phyloP scores from a whole-genome alignment of 768 basidiomycete species.

The Xerocomellus chrysenteron region DNA sequence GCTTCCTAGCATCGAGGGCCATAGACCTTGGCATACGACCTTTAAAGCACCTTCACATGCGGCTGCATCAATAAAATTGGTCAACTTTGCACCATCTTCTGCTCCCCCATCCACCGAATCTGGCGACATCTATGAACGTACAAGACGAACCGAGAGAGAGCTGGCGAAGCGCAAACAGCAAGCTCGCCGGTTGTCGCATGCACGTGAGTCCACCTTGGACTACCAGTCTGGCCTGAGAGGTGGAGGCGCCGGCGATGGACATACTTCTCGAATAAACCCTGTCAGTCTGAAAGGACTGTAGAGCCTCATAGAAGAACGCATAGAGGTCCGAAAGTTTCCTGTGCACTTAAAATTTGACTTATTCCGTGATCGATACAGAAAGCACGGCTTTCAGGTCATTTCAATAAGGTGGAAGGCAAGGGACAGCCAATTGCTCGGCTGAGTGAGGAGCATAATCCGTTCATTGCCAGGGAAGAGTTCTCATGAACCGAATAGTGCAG shows the following conservation, averaged over 20 bases:
- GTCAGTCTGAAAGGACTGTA: constrained; percentile 72
- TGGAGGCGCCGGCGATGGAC: not conserved
- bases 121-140: constrained; percentile 37
- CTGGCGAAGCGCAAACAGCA: constrained; percentile 49
- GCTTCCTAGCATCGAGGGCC: constrained; percentile 53
- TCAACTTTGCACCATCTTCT: constrained; percentile 38
- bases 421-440: constrained; percentile 48
- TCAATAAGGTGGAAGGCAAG: constrained; percentile 69
- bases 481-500: constrained; percentile 85
- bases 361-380: constrained; percentile 39
- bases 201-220: constrained; percentile 73
- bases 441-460: constrained; percentile 55
- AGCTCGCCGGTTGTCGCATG: constrained; percentile 57
- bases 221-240: constrained; percentile 63
- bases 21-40: constrained; percentile 69
- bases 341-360: not conserved
- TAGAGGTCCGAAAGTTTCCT: constrained; percentile 54
- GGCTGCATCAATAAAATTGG: constrained; percentile 51
- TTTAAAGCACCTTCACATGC: constrained; percentile 62
- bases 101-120: constrained; percentile 9
- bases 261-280: constrained; percentile 46
- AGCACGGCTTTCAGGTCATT: constrained; percentile 65
- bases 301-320: constrained; percentile 72
- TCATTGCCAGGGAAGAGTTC: constrained; percentile 73
- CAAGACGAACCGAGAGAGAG: constrained; percentile 47